Base-by-base conservation (phyloP, 768 basidiomycete genomes). In the Tulasnella sp. region DNA sequence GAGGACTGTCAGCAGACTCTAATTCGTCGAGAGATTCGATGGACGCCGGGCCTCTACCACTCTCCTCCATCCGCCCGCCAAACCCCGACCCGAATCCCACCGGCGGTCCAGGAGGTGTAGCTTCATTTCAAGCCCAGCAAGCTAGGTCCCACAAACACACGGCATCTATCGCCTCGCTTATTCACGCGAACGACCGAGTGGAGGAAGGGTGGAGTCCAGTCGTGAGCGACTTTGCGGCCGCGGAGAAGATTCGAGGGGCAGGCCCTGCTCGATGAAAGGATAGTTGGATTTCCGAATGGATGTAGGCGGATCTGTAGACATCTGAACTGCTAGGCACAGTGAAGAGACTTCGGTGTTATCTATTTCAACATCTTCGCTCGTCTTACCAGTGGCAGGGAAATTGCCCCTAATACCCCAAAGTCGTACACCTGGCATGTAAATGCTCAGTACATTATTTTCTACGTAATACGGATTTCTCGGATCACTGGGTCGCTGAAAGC, bases 141-240 rank as follows among this genome's bases (percentile, higher is more conserved):
- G 48, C 40, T 74, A 87, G 86, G 80, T 87, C 86, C 40, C 93
- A 94, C 83, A 85, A 89, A 46, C 93, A 94, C 82, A 94, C 93
- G 1, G 93, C 93, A 29, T 93, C 91, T 80, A 95, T 95, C 80
- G 92, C 91, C 16, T 93, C 92, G 82, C 84, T 94, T 79, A 93
- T 94, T 76, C 87, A 92, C 11, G 89, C 91, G 5, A 92, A 93
- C 51, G 92, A 94, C 81, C 84, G 92, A 72, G 89, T 89, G n/a
- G 92, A 91, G 82, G 93, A 93, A 80, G 92, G 91, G 1, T 94
- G 93, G 93, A 93, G 92, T 83, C 91, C 92, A 7, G 90, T 93
- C 87, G 82, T 77, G 29, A 70, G 77, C 29, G 77, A 77, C 29
- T 77, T 77, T 72, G 70, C 61, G 29, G 39, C 70, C 26, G 70